Conservation (phyloP, 495 filamentous ascomycete genomes). For the Podospora comata region DNA sequence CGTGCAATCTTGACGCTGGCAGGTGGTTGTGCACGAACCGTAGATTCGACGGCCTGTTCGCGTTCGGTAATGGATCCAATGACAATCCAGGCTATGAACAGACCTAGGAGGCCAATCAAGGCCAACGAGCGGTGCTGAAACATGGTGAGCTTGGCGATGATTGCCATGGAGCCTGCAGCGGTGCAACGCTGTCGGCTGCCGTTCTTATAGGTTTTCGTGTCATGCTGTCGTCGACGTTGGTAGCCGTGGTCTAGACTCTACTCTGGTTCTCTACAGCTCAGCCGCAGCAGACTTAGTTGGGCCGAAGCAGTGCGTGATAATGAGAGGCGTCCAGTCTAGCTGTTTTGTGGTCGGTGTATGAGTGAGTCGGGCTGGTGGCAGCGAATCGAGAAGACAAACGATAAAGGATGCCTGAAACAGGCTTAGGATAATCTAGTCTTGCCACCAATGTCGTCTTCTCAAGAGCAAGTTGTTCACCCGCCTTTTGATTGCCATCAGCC, state of each 20-base stretch:
- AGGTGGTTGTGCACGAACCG: not conserved
- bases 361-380: not conserved
- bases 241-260: not conserved
- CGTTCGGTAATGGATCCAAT: not conserved
- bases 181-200: not conserved
- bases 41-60: not conserved
- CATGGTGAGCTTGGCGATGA: not conserved
- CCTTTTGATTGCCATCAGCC: not conserved
- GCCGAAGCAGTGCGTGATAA: not conserved
- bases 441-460: not conserved
- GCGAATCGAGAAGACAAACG: not conserved
- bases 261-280: not conserved
- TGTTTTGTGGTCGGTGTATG: not conserved
- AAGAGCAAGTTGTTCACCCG: no score
- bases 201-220: not conserved
- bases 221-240: not conserved
- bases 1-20: not conserved
- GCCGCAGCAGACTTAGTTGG: not conserved
- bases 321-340: not conserved
- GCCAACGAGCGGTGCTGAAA: not conserved
- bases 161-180: not conserved
- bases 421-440: not conserved
- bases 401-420: not conserved
- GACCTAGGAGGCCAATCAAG: constrained; percentile 3
- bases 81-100: not conserved